These are phyloP conservation scores for Dictyostelium citrinum DNA, from an alignment of 78 protist species.

Conservation along the genomic window DNA sequence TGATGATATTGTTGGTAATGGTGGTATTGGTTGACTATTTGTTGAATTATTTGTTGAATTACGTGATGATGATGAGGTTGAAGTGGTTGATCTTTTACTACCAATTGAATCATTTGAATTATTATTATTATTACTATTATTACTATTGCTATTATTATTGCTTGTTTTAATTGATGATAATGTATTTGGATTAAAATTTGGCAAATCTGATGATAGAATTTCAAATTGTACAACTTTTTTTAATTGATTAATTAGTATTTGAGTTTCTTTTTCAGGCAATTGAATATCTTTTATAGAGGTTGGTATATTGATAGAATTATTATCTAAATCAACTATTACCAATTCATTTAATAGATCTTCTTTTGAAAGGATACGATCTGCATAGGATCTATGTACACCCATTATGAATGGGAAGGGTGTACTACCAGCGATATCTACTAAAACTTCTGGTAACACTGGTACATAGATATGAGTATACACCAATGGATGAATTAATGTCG, in stretches of 20 bases:
- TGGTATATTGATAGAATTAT: conserved; percentile 43
- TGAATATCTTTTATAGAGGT: not conserved
- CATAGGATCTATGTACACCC: conserved; percentile 61
- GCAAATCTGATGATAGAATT: conserved; percentile 31
- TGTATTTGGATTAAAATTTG: conserved; percentile 49
- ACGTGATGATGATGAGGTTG: not conserved
- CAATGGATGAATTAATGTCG: conserved; percentile 31
- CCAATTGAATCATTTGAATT: not conserved
- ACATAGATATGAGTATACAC: conserved; percentile 76
- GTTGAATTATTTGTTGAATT: not conserved
- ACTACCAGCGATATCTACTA: conserved; percentile 51
- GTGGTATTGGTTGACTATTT: not conserved
- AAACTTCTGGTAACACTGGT: conserved; percentile 71
- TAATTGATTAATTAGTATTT: conserved; percentile 12
- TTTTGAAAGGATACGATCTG: conserved; percentile 22
- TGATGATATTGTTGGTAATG: not conserved
- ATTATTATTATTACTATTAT: no score
- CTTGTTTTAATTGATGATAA: not conserved
- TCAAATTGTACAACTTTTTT: conserved; percentile 52
- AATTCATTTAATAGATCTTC: conserved; percentile 42
- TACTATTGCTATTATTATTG: no score
- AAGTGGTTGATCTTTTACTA: not conserved
- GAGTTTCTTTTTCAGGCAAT: conserved; percentile 45
- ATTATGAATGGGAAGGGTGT: conserved; percentile 78
- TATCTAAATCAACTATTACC: conserved; percentile 54